Evolutionary conservation across 2,329 filamentous ascomycete genomes (phyloP).

Genomic region (Chaetoscypha palmicola): DNA sequence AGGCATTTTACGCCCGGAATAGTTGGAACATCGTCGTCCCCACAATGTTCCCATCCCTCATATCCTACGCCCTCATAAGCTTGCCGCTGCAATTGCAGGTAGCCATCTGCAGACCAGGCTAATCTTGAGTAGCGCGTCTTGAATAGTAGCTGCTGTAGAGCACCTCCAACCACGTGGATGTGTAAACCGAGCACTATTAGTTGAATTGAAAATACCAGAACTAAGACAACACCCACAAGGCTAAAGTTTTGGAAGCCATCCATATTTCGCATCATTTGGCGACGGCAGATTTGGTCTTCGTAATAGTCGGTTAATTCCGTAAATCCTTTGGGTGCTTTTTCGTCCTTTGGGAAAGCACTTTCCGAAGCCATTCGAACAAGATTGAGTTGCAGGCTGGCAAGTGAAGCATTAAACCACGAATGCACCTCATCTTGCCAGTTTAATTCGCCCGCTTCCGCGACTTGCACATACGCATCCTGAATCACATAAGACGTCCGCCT

Average conservation of each 20-base stretch:
- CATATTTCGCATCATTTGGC: constrained; percentile 14
- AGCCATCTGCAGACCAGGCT: constrained; percentile 16
- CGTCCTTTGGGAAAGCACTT: constrained; percentile 16
- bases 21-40: neutral
- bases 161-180: constrained; percentile 10
- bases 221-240: constrained; percentile 11
- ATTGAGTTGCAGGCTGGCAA: constrained; percentile 2
- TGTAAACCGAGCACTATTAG: constrained; percentile 10
- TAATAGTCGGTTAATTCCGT: neutral
- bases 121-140: constrained; percentile 6
- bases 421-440: constrained; percentile 3
- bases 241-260: constrained; percentile 16
- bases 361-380: constrained; percentile 9
- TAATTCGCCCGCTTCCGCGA: neutral
- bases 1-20: neutral
- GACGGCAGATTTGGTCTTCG: constrained; percentile 7
- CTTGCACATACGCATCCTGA: neutral
- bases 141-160: constrained; percentile 2
- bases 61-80: constrained; percentile 17
- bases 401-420: constrained; percentile 1
- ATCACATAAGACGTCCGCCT: neutral
- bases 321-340: constrained; percentile 31
- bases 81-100: constrained; percentile 14
- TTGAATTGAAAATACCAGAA: constrained; percentile 5
- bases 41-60: constrained; percentile 3